Base-by-base conservation (phyloP, 331 rosid species). In the Pyrus hybrid region DNA sequence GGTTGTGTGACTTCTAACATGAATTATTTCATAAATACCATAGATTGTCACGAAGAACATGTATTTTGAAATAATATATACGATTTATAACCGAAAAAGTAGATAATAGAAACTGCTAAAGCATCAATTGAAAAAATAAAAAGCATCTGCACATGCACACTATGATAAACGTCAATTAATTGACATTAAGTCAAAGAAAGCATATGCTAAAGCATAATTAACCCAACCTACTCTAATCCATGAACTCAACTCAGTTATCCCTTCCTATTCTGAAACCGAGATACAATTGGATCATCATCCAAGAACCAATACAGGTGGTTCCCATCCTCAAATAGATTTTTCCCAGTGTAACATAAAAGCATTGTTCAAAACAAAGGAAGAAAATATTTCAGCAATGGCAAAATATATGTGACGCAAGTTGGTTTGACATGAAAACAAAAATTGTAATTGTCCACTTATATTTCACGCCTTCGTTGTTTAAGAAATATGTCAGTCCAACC, bases 281-380 rank as follows among this genome's bases (percentile, higher is more conserved):
- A 88, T 70, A 92, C 92, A 37, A 79, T 33, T 56, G 96, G 96
- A 81, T 94, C 93, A 73, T 92, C 90, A 63, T 92, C 96, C 84
- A 94, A 81, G 83, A 92, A 92, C 71, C 96, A 90, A 80, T 92
- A 92, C 56, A 90, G 67, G 76, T 94, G 89, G 81, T 82, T 90
- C 65, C 96, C 93, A 83, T 94, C 97, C 82, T 91, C 97, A 61
- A 91, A 88, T 63, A 83, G 54, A 85, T 88, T 84, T 80, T 94
- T 96, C 64, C 95, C 90, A 73, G 43, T 81, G 64, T 21, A 75
- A 77, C 47, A 58, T 30, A 83, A 43, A 68, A 77, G 63, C 32
- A 23, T 16, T 43, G 67, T 75, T 76, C 66, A 73, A 74, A 71
- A 57, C 79, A 41, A 79, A 12, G 30, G 7, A 67, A 72, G 61